phyloP scores from a whole-genome alignment of 1,139 yeast genomes.

The Keqinozyma sinolaborantium region DNA sequence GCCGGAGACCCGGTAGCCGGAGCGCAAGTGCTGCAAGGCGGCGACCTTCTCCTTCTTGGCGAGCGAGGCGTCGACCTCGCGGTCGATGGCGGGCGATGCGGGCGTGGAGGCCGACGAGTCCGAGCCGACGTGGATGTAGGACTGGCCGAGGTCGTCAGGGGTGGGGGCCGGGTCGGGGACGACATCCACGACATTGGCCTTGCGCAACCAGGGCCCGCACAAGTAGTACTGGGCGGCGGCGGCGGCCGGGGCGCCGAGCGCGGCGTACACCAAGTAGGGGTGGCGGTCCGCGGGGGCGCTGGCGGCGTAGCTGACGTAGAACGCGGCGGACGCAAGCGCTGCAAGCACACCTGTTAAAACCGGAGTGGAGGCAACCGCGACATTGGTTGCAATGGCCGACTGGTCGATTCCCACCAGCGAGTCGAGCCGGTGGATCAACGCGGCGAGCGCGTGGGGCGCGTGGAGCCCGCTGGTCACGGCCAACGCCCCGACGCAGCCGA shows the following conservation, averaged over 20 bases:
- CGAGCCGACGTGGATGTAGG: constrained; percentile 50
- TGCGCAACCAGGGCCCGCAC: constrained; percentile 1
- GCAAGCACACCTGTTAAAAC: constrained; percentile 21
- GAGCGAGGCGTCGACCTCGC: constrained; percentile 40
- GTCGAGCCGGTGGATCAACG: neutral
- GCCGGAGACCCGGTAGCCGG: constrained; percentile 32
- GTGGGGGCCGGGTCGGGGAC: constrained; percentile 6
- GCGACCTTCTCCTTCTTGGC: constrained; percentile 35
- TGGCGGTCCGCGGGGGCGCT: constrained; percentile 46
- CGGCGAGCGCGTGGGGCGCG: neutral
- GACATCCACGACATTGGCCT: constrained; percentile 1
- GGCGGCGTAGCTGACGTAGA: constrained; percentile 38
- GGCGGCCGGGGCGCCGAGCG: constrained; percentile 25
- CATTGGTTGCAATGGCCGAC: neutral
- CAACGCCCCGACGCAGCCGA: neutral
- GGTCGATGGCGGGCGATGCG: constrained; percentile 22
- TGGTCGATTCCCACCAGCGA: neutral
- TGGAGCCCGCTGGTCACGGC: neutral
- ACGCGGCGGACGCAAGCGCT: constrained; percentile 34
- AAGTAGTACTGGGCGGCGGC: neutral
- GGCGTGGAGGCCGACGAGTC: constrained; percentile 31
- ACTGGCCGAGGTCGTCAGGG: constrained; percentile 42
- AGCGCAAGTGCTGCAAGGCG: constrained; percentile 27
- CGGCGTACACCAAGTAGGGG: constrained; percentile 55
- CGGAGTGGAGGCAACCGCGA: neutral